Conservation (phyloP, 805 yeast genomes). For the Lachancea thermotolerans region DNA sequence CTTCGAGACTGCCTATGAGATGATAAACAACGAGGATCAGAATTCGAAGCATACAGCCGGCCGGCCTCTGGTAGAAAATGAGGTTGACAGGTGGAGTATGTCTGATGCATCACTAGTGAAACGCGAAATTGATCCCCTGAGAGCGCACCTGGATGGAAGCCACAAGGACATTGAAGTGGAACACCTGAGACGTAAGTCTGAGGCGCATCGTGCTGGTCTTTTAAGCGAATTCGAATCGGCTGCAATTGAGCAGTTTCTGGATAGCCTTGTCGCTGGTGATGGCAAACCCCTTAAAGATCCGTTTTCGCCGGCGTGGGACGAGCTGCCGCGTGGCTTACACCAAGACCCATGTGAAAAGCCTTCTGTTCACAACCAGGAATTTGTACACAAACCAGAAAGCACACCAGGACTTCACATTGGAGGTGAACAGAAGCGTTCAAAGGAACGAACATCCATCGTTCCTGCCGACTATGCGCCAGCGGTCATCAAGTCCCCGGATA, state of each 20-base stretch:
- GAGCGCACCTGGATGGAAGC: neutral
- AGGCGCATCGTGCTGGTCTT: constrained; percentile 7
- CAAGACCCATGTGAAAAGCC: neutral
- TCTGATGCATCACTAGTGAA: neutral
- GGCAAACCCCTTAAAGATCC: neutral
- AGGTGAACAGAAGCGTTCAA: no score
- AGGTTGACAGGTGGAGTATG: constrained; percentile 2
- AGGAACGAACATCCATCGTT: neutral
- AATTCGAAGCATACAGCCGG: neutral
- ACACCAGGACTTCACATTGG: no score
- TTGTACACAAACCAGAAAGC: no score
- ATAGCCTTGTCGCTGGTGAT: constrained; percentile 16
- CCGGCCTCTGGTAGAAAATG: neutral
- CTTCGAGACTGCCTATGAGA: constrained; percentile 31
- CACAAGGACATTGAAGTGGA: neutral
- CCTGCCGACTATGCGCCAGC: constrained; percentile 5
- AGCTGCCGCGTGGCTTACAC: neutral
- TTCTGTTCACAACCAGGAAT: no score
- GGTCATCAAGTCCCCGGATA: constrained; percentile 19
- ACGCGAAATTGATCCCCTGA: neutral
- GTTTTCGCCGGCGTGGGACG: neutral
- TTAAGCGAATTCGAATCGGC: constrained; percentile 30
- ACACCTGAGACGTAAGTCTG: neutral
- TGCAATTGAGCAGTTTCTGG: constrained; percentile 30
- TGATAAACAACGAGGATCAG: constrained; percentile 19